Conservation (phyloP, 2,329 filamentous ascomycete genomes). For the Stemphylium beticola region DNA sequence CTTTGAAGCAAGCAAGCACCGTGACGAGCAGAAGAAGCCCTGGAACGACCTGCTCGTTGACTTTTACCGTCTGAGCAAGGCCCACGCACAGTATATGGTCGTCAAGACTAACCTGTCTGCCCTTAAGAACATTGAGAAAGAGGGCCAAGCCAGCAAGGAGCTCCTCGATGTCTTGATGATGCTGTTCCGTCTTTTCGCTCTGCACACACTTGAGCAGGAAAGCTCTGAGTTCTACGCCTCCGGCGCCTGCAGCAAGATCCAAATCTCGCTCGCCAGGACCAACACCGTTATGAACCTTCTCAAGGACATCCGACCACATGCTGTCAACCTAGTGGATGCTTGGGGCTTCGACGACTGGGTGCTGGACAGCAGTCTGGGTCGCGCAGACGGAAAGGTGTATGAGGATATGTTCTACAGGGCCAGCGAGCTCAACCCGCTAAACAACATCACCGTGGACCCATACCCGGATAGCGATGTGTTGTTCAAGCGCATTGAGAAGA, state of each 20-base stretch:
- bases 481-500: conserved; percentile 67
- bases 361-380: conserved; percentile 72
- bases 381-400: conserved; percentile 77
- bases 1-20: conserved; percentile 76
- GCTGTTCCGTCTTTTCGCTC: conserved; percentile 69
- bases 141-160: conserved; percentile 61
- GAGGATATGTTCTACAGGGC: conserved; percentile 78
- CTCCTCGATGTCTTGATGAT: conserved; percentile 68
- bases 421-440: conserved; percentile 74
- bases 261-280: conserved; percentile 72
- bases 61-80: conserved; percentile 77
- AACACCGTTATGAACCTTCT: conserved; percentile 73
- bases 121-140: conserved; percentile 63
- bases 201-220: conserved; percentile 72
- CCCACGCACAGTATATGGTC: conserved; percentile 77
- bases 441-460: conserved; percentile 73
- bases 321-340: conserved; percentile 72
- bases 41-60: conserved; percentile 79
- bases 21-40: conserved; percentile 75
- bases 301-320: conserved; percentile 75
- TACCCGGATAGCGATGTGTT: conserved; percentile 69
- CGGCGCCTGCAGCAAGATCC: conserved; percentile 71
- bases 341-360: conserved; percentile 83
- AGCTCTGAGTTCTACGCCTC: conserved; percentile 75
- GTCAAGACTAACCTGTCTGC: conserved; percentile 80